These are phyloP conservation scores for Orbilia quercus DNA, from an alignment of 2,329 filamentous ascomycete species.

Conservation along the genomic window DNA sequence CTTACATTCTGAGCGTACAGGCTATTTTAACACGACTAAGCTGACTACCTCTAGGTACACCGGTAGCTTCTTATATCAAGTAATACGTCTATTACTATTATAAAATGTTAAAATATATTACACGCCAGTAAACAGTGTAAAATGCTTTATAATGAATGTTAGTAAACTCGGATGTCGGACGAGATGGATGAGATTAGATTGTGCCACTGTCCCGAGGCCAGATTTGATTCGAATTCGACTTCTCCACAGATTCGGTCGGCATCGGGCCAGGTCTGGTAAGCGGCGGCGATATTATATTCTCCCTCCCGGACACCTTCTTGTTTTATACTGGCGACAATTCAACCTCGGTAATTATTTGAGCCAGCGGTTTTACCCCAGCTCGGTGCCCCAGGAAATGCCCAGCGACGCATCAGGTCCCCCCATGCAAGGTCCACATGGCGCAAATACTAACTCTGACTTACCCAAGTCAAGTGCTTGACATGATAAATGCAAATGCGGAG, in stretches of 20 bases:
- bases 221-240: constrained; percentile 7
- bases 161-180: neutral
- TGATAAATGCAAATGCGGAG: constrained; percentile 14
- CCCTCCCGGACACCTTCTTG: neutral
- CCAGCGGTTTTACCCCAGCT: neutral
- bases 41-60: no score
- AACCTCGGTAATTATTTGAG: constrained; percentile 46
- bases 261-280: constrained; percentile 5
- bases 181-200: constrained; percentile 21
- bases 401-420: neutral
- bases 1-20: no score
- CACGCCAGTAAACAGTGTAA: no score
- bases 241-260: constrained; percentile 10
- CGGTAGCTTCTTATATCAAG: no score
- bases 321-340: constrained; percentile 18
- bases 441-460: no score
- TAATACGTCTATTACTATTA: no score
- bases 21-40: no score
- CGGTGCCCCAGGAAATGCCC: neutral
- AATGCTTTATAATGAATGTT: no score
- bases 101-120: no score
- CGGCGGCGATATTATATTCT: neutral
- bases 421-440: constrained; percentile 44
- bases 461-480: no score
- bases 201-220: neutral